A percentile compares a stretch with the other conserved stretches of the same genome.
These are phyloP conservation scores for Apiospora phragmitis DNA, from an alignment of 2,329 filamentous ascomycete genomes.

Conservation along the genomic window DNA sequence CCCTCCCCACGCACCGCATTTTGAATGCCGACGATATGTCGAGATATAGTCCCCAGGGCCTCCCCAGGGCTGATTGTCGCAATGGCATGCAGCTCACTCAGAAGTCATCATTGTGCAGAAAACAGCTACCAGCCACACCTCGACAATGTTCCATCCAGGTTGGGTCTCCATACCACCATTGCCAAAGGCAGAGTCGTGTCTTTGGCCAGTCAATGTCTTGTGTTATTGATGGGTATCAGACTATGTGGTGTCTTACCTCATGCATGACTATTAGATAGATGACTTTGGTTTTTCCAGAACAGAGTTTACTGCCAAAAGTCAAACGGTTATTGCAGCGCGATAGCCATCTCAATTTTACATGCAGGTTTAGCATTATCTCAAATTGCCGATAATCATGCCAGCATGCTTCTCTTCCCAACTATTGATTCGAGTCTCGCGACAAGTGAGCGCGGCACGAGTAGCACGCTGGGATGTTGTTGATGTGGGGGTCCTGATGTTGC, in stretches of 20 bases:
- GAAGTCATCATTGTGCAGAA: neutral
- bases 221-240: neutral
- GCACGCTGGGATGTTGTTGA: neutral
- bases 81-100: neutral
- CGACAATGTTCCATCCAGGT: neutral
- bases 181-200: neutral
- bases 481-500: neutral
- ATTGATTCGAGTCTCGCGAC: neutral
- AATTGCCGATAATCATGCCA: neutral
- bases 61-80: neutral
- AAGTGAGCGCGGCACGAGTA: neutral
- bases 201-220: neutral
- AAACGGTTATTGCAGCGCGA: neutral
- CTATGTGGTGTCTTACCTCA: neutral
- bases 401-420: neutral
- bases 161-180: neutral
- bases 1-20: neutral
- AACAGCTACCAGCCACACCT: neutral
- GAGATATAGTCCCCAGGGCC: neutral
- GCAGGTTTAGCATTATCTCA: neutral
- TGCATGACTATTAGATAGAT: neutral
- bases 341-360: neutral
- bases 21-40: constrained; percentile 1
- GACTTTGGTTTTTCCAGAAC: neutral
- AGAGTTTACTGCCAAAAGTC: neutral